Evolutionary conservation across 805 yeast genomes (phyloP), one percentile per base, ranked within the genome.

Genomic region (Myxozyma kluyveri): DNA sequence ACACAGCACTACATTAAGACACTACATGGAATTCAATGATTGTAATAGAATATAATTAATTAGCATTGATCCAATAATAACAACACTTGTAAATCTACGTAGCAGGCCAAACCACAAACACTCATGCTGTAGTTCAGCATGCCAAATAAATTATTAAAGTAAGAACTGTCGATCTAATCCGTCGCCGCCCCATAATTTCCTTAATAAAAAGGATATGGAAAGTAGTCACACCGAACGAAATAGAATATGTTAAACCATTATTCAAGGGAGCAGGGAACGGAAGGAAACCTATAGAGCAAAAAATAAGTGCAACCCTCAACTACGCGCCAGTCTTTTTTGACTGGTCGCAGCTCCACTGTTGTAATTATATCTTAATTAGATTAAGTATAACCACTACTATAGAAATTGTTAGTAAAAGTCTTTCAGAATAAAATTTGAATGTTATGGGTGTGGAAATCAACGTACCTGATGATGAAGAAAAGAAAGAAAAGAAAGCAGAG

Each of bases 191-290:
- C 40, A 42, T 26, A 37, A 48, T 37, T 24, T n/a, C 42, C 43
- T 41, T 18, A 26, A 12, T n/a, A 32, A 49, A 39, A 46, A 44
- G 7, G 42, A 21, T 36, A 38, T 22, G 41, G 36, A 40, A 29
- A 6, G 36, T 45, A 50, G 51, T 42, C 57, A 35, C 57, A 45
- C 57, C 59, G 59, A 54, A 46, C 33, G 14, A 29, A 14, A 53
- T 42, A 32, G 46, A 29, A 41, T 38, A 17, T 32, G 39, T 22
- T 36, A 42, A n/a, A 49, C 24, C 54, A 21, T 55, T 42, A 37
- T 29, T 55, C 59, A 53, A 52, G 50, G 59, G 58, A 55, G 59
- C 59, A 55, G 59, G 59, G 59, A 55, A 55, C 59, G 59, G 59
- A 55, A 47, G 59, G 54, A 45, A 37, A 47, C 57, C 59, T 55